Evolutionary conservation across 2,329 filamentous ascomycete genomes (phyloP), one percentile per base, ranked within the genome.

Genomic region (Phialophora macrospora): DNA sequence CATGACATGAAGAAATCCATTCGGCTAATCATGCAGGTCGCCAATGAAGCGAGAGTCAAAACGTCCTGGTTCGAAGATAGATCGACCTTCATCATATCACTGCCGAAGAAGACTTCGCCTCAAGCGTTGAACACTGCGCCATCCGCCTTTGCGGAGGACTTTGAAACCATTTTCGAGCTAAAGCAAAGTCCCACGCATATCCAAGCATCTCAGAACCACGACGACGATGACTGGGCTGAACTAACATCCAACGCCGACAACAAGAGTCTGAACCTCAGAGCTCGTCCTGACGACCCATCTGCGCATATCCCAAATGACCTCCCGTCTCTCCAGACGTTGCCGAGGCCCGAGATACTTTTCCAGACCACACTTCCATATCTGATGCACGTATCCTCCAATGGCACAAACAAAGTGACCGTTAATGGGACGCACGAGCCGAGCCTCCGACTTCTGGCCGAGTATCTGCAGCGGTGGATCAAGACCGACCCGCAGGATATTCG

Each of bases 351-450:
- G 24, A 54, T 64, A 3, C 54, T 64, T 14, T 64, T 64, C 44
- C 48, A 46, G 20, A 46, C 62, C 9, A 48, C 54, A 12, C 58
- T 48, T 5, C 62, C 62, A 5, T 60, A 60, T 12, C 41, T 60
- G 34, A 64, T 64, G 38, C 56, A 60, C 4, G 49, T 64, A n/a
- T 56, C 44, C 17, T 60, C 34, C 8, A 49, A 24, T 7, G 62
- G 34, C 2, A 30, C 34, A 20, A 64, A 30, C 51, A 34, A 60
- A 34, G 11, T 64, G 3, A 64, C 62, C 1, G n/a, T 64, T 14
- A 55, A n/a, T n/a, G 62, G 48, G 14, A 60, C 62, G 14, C 63
- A 66, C 34, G 52, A 66, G 32, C 58, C 59, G 14, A 62, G 59
- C 28, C 46, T 66, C 20, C 52, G 46, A n/a, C 59, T 66, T 34